phyloP scores from a whole-genome alignment of 345 rosid species.

The Tarenaya hassleriana region DNA sequence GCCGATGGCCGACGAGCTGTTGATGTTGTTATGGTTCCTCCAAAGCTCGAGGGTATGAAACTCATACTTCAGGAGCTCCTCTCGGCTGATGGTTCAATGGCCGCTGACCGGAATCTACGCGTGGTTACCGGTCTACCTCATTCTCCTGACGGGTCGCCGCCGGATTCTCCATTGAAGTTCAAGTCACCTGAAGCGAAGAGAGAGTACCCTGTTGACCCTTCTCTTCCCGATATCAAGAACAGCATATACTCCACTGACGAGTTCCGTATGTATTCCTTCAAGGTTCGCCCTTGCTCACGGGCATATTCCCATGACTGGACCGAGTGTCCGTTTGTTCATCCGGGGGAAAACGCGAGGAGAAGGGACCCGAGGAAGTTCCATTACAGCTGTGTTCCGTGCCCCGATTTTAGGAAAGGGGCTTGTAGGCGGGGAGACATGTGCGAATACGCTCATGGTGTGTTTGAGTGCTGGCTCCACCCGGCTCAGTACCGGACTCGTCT shows the following conservation, averaged over 20 bases:
- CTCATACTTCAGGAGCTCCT: slow-evolving; percentile 64
- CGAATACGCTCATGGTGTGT: slow-evolving; percentile 96
- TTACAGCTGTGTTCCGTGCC: slow-evolving; percentile 95
- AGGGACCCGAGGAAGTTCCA: slow-evolving; percentile 96
- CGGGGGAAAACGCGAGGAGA: slow-evolving; percentile 94
- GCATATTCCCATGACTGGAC: slow-evolving; percentile 99
- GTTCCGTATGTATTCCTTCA: slow-evolving; percentile 93
- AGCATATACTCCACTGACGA: slow-evolving; percentile 92
- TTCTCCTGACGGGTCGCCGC: slow-evolving; percentile 51
- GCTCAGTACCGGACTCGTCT: slow-evolving; percentile 91
- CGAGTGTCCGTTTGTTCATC: slow-evolving; percentile 95
- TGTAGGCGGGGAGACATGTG: slow-evolving; percentile 95
- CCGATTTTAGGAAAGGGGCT: slow-evolving; percentile 89
- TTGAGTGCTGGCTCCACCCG: slow-evolving; percentile 98
- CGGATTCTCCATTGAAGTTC: slow-evolving; percentile 44
- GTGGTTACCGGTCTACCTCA: slow-evolving; percentile 47
- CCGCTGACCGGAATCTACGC: slow-evolving; percentile 39
- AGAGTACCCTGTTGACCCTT: slow-evolving; percentile 88
- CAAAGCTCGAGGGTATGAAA: slow-evolving; percentile 51
- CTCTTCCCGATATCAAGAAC: slow-evolving; percentile 92
- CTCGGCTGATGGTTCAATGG: slow-evolving; percentile 48
- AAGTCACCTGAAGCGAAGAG: slow-evolving; percentile 49
- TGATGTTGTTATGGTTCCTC: slow-evolving; percentile 79
- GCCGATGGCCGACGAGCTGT: slow-evolving; percentile 58
- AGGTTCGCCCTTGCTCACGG: slow-evolving; percentile 89